Evolutionary conservation across 108 stramenopile genomes (phyloP).

Genomic region (Conticribra guillardii): DNA sequence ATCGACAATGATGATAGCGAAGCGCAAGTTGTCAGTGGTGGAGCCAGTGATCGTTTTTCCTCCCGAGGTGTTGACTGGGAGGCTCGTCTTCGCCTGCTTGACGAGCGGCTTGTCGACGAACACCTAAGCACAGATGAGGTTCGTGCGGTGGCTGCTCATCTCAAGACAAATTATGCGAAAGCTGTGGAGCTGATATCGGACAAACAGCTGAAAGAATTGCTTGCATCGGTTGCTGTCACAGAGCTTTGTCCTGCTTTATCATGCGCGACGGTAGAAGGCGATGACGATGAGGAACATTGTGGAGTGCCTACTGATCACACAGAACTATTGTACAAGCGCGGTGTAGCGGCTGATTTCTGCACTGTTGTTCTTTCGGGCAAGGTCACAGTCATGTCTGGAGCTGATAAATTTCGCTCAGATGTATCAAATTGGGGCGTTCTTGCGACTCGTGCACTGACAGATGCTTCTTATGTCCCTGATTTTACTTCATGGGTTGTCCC

Average conservation of each 20-base stretch:
- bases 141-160: conserved; percentile 82
- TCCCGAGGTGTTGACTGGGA: conserved; percentile 58
- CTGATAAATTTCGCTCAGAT: conserved; percentile 85
- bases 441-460: conserved; percentile 67
- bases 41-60: conserved; percentile 1
- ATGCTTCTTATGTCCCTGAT: conserved; percentile 71
- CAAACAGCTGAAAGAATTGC: conserved; percentile 60
- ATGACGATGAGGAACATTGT: conserved; percentile 21
- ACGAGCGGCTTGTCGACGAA: conserved; percentile 83
- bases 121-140: conserved; percentile 73
- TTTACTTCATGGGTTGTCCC: conserved; percentile 83
- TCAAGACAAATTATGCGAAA: conserved; percentile 72
- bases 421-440: conserved; percentile 89
- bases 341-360: conserved; percentile 62
- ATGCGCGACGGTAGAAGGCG: conserved; percentile 22
- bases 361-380: conserved; percentile 88
- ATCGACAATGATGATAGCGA: conserved; percentile 2
- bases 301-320: conserved; percentile 56
- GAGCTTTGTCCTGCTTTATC: conserved; percentile 49
- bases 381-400: conserved; percentile 82
- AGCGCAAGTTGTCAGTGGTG: neutral
- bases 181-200: conserved; percentile 71
- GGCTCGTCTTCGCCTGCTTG: conserved; percentile 78
- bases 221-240: conserved; percentile 67
- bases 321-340: conserved; percentile 73